Conservation (phyloP, 305 asterid species). For the Vinca major region DNA sequence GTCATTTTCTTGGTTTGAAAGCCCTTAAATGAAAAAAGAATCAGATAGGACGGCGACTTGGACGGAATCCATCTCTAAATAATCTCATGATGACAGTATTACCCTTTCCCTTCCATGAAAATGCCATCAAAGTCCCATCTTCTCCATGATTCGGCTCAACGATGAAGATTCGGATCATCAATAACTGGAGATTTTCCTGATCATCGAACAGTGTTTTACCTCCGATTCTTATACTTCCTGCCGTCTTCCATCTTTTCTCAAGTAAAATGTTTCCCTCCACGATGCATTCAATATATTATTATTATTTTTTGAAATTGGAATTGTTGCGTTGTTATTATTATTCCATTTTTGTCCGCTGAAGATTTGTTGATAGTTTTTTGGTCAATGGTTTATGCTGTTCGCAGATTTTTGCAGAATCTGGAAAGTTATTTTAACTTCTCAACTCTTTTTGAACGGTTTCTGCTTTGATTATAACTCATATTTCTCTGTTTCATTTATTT, state of each 20-base stretch:
- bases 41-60: background rate
- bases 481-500: background rate
- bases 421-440: background rate
- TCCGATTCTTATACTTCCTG: background rate
- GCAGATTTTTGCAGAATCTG: background rate
- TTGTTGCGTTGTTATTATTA: background rate
- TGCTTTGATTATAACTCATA: background rate
- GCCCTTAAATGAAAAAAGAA: background rate
- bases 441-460: background rate
- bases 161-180: background rate
- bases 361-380: background rate
- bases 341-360: background rate
- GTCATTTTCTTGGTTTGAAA: background rate
- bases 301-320: background rate
- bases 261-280: background rate
- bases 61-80: background rate
- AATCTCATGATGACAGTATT: background rate
- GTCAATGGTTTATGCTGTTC: background rate
- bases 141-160: conserved; percentile 3
- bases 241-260: background rate
- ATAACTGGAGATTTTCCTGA: background rate
- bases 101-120: background rate
- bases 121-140: background rate
- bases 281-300: background rate
- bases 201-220: background rate